These are phyloP conservation scores for Teratosphaeria viscida DNA, from an alignment of 2,329 filamentous ascomycete species.

Conservation along the genomic window DNA sequence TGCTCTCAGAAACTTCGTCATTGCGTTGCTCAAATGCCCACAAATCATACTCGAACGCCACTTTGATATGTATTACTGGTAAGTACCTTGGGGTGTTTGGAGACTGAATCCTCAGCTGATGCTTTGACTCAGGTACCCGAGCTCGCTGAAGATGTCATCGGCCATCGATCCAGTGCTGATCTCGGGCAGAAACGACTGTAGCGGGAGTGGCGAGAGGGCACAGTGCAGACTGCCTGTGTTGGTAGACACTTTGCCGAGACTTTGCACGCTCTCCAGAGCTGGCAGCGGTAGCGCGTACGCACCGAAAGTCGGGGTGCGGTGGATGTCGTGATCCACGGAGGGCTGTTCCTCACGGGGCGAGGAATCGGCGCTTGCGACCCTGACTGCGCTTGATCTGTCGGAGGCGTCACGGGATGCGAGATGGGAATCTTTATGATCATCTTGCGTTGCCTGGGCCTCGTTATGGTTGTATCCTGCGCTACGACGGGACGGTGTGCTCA, in stretches of 20 bases:
- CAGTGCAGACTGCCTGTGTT: not conserved
- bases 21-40: not conserved
- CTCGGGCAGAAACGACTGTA: constrained; percentile 1
- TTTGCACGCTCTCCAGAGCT: constrained; percentile 2
- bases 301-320: not conserved
- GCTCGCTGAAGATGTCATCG: constrained; percentile 21
- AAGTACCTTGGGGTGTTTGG: not conserved
- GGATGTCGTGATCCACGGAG: not conserved
- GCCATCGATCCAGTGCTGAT: constrained; percentile 11
- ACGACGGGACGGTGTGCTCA: constrained; percentile 18
- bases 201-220: not conserved
- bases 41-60: not conserved
- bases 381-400: constrained; percentile 3
- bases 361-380: not conserved
- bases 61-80: not conserved
- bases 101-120: constrained; percentile 8
- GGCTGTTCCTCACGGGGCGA: not conserved
- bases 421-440: constrained; percentile 1
- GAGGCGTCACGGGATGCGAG: constrained; percentile 1
- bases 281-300: constrained; percentile 3
- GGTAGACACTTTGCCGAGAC: constrained; percentile 3
- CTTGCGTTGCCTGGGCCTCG: not conserved
- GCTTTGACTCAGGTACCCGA: constrained; percentile 19
- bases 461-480: constrained; percentile 6
- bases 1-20: not conserved